Evolutionary conservation across 306 rosid genomes (phyloP).

Genomic region (Ormosia semicastrata): DNA sequence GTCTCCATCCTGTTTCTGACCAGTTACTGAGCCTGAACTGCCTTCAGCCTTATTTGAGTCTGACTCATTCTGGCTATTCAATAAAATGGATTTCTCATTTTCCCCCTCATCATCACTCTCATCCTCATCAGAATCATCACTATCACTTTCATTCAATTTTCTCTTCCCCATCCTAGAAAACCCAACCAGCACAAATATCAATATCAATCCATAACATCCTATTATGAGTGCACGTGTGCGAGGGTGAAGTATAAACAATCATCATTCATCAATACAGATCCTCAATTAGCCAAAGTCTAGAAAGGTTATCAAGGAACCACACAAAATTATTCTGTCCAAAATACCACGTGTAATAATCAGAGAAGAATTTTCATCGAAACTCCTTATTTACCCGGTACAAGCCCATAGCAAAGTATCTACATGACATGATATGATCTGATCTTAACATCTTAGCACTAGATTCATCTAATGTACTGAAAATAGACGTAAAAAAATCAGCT

Average conservation of each 20-base stretch:
- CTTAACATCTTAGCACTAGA: background rate
- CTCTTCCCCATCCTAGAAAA: constrained; percentile 87
- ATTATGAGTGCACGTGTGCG: background rate
- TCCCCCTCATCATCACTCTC: constrained; percentile 42
- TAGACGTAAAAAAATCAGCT: background rate
- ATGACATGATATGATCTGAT: background rate
- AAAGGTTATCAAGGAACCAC: background rate
- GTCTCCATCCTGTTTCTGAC: constrained; percentile 46
- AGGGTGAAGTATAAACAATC: no score
- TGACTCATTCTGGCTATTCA: constrained; percentile 47
- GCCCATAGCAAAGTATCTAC: background rate
- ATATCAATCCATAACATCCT: constrained; percentile 18
- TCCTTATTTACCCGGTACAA: background rate
- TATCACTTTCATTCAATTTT: constrained; percentile 62
- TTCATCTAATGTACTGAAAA: background rate
- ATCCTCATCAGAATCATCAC: constrained; percentile 63
- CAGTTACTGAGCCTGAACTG: constrained; percentile 69
- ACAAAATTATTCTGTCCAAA: background rate
- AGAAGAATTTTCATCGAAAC: background rate
- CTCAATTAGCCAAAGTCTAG: background rate
- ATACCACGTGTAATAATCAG: background rate
- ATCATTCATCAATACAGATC: background rate
- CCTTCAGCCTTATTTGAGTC: constrained; percentile 61
- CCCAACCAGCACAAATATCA: constrained; percentile 21
- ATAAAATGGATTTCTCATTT: constrained; percentile 54